These are phyloP conservation scores for Cairneyella variabilis DNA, from an alignment of 495 filamentous ascomycete genomes.

Conservation along the genomic window DNA sequence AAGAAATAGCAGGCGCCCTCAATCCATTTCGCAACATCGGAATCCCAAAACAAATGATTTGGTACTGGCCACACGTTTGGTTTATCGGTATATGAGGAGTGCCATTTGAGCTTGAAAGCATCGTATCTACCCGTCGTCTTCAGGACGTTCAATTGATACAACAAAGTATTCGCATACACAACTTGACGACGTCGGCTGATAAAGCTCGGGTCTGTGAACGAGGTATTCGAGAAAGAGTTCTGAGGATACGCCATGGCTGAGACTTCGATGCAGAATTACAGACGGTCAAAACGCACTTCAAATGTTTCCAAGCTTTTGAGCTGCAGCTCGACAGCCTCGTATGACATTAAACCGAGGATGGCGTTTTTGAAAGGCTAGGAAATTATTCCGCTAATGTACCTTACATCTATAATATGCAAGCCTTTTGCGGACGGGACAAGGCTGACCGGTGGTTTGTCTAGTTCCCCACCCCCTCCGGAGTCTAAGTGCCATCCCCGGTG, in stretches of 20 bases:
- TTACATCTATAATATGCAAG: not conserved
- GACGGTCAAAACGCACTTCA: not conserved
- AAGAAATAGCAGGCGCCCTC: slow-evolving; percentile 58
- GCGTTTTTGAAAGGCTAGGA: not conserved
- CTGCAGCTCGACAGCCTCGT: not conserved
- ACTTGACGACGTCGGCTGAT: slow-evolving; percentile 9
- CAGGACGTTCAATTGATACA: slow-evolving; percentile 45
- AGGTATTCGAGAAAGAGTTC: slow-evolving; percentile 30
- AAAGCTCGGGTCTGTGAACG: slow-evolving; percentile 23
- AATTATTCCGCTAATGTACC: not conserved
- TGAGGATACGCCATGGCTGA: slow-evolving; percentile 31
- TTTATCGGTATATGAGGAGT: slow-evolving; percentile 45
- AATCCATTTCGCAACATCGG: slow-evolving; percentile 58
- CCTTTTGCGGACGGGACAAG: not conserved
- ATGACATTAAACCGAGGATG: not conserved
- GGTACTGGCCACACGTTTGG: slow-evolving; percentile 47
- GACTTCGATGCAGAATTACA: too few species aligned
- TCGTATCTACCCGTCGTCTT: slow-evolving; percentile 52
- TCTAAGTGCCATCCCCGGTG: too few species aligned
- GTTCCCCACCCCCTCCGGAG: too few species aligned
- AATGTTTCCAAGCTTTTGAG: not conserved
- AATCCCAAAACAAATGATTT: slow-evolving; percentile 56
- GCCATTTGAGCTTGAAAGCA: slow-evolving; percentile 49
- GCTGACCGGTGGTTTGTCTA: too few species aligned
- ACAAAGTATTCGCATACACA: slow-evolving; percentile 15